A percentile compares a stretch with the other conserved stretches of the same genome.
Evolutionary conservation across 1,139 yeast species (phyloP).

Genomic region (Saccharomyces hybrid): DNA sequence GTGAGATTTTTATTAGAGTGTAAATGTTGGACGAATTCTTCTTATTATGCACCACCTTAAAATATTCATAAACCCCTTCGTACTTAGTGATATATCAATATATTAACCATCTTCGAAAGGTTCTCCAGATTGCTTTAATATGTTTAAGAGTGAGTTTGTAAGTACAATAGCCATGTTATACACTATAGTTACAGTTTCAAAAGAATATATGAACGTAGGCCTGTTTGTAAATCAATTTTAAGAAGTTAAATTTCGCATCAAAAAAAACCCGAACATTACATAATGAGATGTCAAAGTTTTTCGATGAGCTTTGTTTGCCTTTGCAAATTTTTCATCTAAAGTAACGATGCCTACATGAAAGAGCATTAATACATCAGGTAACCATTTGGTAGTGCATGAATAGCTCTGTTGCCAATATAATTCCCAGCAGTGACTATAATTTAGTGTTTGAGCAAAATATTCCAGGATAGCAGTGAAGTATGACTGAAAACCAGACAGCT

Average conservation of each 20-base stretch:
- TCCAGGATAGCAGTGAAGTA: not conserved
- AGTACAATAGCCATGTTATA: too few species aligned
- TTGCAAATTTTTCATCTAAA: not conserved
- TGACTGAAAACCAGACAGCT: slow-evolving; percentile 6
- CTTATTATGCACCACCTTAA: too few species aligned
- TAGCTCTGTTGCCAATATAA: not conserved
- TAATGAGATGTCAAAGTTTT: not conserved
- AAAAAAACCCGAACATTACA: not conserved
- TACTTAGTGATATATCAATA: too few species aligned
- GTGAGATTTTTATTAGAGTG: not conserved
- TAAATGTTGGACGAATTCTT: too few species aligned
- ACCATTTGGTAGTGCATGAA: not conserved
- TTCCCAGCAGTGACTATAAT: not conserved
- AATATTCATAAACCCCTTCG: too few species aligned
- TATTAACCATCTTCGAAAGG: too few species aligned
- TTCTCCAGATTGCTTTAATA: too few species aligned
- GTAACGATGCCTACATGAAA: not conserved
- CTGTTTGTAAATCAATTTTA: not conserved
- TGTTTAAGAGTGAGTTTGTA: too few species aligned
- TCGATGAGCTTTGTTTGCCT: slow-evolving; percentile 11
- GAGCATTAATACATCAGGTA: not conserved
- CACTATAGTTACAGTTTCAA: not conserved
- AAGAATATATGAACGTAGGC: not conserved
- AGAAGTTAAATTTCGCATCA: not conserved
- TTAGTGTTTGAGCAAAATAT: not conserved